Percentiles rank a stretch among this genome's conserved stretches.
Conservation (phyloP, 2,329 filamentous ascomycete species). For the Arthroderma sp. region DNA sequence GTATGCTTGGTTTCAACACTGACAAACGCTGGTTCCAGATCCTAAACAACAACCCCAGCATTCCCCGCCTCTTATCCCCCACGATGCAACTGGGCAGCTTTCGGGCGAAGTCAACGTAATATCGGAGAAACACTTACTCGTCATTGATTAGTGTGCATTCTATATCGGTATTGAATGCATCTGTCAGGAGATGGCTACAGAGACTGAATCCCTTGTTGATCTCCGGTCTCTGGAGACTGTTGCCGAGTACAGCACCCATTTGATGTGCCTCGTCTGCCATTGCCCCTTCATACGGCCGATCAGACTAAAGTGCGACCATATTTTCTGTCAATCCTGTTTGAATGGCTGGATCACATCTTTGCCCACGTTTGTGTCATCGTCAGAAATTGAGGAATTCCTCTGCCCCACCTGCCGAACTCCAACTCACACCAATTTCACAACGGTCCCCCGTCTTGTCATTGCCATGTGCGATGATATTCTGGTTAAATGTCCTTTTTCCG, state of each 20-base stretch:
- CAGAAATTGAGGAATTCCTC: slow-evolving; percentile 23
- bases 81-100: too few relatives aligned
- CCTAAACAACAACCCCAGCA: background rate
- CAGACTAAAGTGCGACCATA: slow-evolving; percentile 48
- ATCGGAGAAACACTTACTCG: too few relatives aligned
- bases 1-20: too few relatives aligned
- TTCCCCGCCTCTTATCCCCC: background rate
- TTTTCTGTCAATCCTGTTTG: slow-evolving; percentile 49
- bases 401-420: slow-evolving; percentile 47
- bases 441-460: slow-evolving; percentile 42
- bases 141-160: too few relatives aligned
- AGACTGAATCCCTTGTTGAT: slow-evolving; percentile 29
- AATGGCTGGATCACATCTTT: slow-evolving; percentile 33
- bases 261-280: slow-evolving; percentile 53
- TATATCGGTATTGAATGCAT: too few relatives aligned
- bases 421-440: slow-evolving; percentile 23
- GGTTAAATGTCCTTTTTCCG: slow-evolving; percentile 45
- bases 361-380: slow-evolving; percentile 3
- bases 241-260: slow-evolving; percentile 42
- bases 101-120: too few relatives aligned
- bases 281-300: slow-evolving; percentile 48
- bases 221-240: slow-evolving; percentile 47
- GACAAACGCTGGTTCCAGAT: too few relatives aligned
- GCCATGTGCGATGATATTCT: slow-evolving; percentile 50
- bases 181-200: too few relatives aligned